These are phyloP conservation scores for Ustilago shanxiensis DNA, from an alignment of 1,284 basidiomycete species.

Conservation along the genomic window DNA sequence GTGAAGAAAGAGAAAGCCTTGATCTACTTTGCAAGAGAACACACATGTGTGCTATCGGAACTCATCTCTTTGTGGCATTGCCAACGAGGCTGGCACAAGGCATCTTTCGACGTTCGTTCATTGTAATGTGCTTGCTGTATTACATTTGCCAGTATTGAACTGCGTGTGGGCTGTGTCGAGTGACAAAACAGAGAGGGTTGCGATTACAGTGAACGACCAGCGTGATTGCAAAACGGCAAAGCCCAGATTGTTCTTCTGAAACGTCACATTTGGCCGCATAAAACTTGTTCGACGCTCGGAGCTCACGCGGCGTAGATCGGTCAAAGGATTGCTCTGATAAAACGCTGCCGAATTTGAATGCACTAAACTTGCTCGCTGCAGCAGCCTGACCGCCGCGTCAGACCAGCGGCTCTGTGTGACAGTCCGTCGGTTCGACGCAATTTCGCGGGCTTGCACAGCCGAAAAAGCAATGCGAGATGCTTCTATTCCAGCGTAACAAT, in stretches of 20 bases:
- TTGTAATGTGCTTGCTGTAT: not conserved
- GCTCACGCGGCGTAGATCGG: conserved; percentile 5
- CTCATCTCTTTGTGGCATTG: conserved; percentile 2
- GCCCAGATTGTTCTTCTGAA: not conserved
- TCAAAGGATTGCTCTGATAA: not conserved
- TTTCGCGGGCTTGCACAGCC: conserved; percentile 2
- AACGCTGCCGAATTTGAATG: not conserved
- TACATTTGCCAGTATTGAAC: not conserved
- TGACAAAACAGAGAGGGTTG: too few species aligned
- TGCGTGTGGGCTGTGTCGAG: conserved; percentile 7
- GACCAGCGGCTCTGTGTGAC: not conserved
- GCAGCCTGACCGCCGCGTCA: not conserved
- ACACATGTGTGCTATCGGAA: too few species aligned
- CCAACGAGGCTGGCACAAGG: not conserved
- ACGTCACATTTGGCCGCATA: conserved; percentile 23
- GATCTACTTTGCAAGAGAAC: too few species aligned
- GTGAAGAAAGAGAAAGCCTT: not conserved
- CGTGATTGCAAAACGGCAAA: not conserved
- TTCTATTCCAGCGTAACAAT: not conserved
- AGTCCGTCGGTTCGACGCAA: conserved; percentile 3
- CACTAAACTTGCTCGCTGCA: not conserved
- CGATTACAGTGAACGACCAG: not conserved
- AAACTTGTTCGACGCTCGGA: conserved; percentile 12
- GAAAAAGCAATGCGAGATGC: not conserved
- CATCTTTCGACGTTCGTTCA: not conserved